Evolutionary conservation across 371 early-diverging fungal species (phyloP), one percentile per base, ranked within the genome.

Genomic region (Actinomucor elegans): DNA sequence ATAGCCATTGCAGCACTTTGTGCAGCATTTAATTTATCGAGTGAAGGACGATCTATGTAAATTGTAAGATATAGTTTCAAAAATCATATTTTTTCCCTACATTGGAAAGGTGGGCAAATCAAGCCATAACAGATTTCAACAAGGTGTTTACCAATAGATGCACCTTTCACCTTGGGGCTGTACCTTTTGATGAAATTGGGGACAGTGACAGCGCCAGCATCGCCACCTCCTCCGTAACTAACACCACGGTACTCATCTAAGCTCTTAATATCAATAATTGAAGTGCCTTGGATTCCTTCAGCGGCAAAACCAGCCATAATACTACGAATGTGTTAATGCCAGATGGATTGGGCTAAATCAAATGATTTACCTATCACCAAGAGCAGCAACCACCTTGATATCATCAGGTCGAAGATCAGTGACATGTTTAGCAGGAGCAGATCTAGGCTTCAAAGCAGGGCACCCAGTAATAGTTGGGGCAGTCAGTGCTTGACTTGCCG

Each of bases 271-370:
- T 66, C 69, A 4, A 73, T 15, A 31, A 70, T 64, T 12, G 43
- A 49, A 11, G 45, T 37, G 11, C 51, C 64, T 36, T 68, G 57
- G 23, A 73, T 51, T 8, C 77, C 77, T 24, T 65, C 63, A 20
- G 75, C 77, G 41, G 66, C 86, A 61, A 86, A 87, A 18, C 75
- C 89, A 6, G 89, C 86, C 53, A 85, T 80, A 24, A 85, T 82
- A 44, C 85, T 84, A 44, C 5, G 10, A 17, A 34, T 14, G 4
- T n/a, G n/a, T n/a, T n/a, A n/a, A n/a, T n/a, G n/a, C n/a, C n/a
- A n/a, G n/a, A n/a, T n/a, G n/a, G n/a, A n/a, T n/a, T n/a, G n/a
- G n/a, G n/a, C n/a, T n/a, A n/a, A n/a, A n/a, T n/a, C n/a, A n/a
- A n/a, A n/a, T n/a, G n/a, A 17, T 29, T 10, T 64, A 76, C 77